Conservation (phyloP, 1,139 yeast genomes). For the Trichomonascaceae sp. region DNA sequence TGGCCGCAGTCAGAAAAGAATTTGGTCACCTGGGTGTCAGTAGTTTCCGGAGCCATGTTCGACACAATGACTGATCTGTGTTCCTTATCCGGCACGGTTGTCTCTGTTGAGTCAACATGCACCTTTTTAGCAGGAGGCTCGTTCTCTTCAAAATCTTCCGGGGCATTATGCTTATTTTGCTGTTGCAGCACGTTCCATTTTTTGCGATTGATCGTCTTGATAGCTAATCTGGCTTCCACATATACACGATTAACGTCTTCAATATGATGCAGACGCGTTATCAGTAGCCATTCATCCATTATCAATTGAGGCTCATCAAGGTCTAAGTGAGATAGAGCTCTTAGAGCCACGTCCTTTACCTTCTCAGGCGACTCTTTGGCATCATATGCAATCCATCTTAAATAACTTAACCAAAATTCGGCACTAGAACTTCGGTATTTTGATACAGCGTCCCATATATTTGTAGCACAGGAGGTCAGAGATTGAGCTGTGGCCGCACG, state of each 20-base stretch:
- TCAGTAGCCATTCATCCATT: neutral
- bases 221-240: neutral
- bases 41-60: conserved; percentile 33
- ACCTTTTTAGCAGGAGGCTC: conserved; percentile 4
- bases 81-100: conserved; percentile 47
- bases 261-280: neutral
- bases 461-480: conserved; percentile 26
- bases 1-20: conserved; percentile 63
- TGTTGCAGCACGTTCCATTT: conserved; percentile 3
- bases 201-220: conserved; percentile 4
- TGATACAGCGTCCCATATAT: conserved; percentile 30
- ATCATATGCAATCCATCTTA: conserved; percentile 10
- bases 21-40: conserved; percentile 34
- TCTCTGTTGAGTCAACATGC: neutral
- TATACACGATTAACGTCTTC: neutral
- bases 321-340: neutral
- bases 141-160: neutral
- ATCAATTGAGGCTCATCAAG: conserved; percentile 3
- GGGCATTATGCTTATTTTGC: neutral
- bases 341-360: neutral
- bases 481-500: conserved; percentile 8
- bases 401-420: conserved; percentile 46
- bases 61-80: conserved; percentile 45
- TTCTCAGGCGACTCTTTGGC: neutral
- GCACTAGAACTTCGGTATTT: conserved; percentile 32